These are phyloP conservation scores for Metroxylon sagu DNA, from an alignment of 176 grass and related monocot species.

Conservation along the genomic window DNA sequence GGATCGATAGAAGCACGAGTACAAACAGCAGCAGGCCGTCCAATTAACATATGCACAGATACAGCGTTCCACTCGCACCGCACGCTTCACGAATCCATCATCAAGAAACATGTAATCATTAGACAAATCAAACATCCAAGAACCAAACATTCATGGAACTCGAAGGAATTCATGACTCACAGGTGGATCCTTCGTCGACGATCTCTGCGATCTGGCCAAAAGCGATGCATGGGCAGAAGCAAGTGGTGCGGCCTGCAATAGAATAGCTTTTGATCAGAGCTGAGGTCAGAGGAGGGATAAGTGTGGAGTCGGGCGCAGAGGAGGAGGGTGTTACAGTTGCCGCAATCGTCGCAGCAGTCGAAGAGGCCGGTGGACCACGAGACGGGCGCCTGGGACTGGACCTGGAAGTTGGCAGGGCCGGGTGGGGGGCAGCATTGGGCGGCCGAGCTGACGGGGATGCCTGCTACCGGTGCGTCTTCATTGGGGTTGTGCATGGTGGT, in stretches of 20 bases:
- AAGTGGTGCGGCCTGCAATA: slow-evolving; percentile 44
- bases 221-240: slow-evolving; percentile 58
- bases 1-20: slow-evolving; percentile 43
- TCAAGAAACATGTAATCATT: too few species aligned
- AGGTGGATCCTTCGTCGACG: slow-evolving; percentile 43
- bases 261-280: neutral
- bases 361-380: slow-evolving; percentile 40
- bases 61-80: slow-evolving; percentile 28
- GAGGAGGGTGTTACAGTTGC: slow-evolving; percentile 29
- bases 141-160: too few species aligned
- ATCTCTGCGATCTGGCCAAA: slow-evolving; percentile 45
- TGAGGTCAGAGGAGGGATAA: neutral
- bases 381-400: neutral
- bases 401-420: too few species aligned
- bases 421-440: too few species aligned
- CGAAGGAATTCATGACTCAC: slow-evolving; percentile 10
- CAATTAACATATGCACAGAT: too few species aligned
- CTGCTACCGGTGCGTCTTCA: too few species aligned
- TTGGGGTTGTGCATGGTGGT: too few species aligned
- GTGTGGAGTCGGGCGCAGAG: neutral
- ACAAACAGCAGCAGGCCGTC: too few species aligned
- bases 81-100: slow-evolving; percentile 25
- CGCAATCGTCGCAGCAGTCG: slow-evolving; percentile 28
- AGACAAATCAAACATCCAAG: too few species aligned
- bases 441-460: too few species aligned